Conservation (phyloP, 2,329 filamentous ascomycete species). For the Lachnellula cervina region DNA sequence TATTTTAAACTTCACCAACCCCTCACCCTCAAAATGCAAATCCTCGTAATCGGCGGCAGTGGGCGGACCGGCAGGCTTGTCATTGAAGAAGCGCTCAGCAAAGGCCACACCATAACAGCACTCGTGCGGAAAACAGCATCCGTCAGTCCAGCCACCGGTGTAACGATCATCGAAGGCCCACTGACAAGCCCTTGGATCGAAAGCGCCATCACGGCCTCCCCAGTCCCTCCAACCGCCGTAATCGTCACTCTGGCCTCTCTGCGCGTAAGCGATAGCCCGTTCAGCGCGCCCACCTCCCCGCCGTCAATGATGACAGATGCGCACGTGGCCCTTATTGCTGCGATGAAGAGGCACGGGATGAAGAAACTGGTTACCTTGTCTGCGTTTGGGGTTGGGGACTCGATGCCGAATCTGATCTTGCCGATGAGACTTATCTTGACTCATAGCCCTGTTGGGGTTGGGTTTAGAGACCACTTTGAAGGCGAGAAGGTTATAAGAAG, state of each 20-base stretch:
- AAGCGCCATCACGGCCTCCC: slow-evolving; percentile 30
- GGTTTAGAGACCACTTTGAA: slow-evolving; percentile 43
- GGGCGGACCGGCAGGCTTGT: slow-evolving; percentile 44
- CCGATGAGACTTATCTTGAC: slow-evolving; percentile 42
- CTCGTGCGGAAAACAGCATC: slow-evolving; percentile 39
- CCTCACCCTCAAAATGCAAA: slow-evolving; percentile 32
- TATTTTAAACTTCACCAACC: no score
- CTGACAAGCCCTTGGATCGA: slow-evolving; percentile 20
- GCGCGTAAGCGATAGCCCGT: slow-evolving; percentile 43
- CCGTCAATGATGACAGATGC: slow-evolving; percentile 43
- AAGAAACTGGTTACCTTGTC: slow-evolving; percentile 46
- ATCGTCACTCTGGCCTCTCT: slow-evolving; percentile 46
- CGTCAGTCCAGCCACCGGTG: slow-evolving; percentile 28
- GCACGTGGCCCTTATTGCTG: slow-evolving; percentile 34
- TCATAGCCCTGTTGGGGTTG: slow-evolving; percentile 39
- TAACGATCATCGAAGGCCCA: slow-evolving; percentile 38
- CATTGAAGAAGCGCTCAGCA: slow-evolving; percentile 36
- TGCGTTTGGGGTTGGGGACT: slow-evolving; percentile 45
- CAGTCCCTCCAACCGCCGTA: slow-evolving; percentile 33
- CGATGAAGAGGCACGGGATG: slow-evolving; percentile 34
- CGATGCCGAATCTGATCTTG: slow-evolving; percentile 38
- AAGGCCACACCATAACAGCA: slow-evolving; percentile 41
- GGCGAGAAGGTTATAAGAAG: slow-evolving; percentile 12
- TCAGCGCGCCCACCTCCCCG: slow-evolving; percentile 40
- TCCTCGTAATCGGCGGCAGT: slow-evolving; percentile 42